Conservation (phyloP, 176 grass and related monocot genomes). For the Oropetium thomaeum region DNA sequence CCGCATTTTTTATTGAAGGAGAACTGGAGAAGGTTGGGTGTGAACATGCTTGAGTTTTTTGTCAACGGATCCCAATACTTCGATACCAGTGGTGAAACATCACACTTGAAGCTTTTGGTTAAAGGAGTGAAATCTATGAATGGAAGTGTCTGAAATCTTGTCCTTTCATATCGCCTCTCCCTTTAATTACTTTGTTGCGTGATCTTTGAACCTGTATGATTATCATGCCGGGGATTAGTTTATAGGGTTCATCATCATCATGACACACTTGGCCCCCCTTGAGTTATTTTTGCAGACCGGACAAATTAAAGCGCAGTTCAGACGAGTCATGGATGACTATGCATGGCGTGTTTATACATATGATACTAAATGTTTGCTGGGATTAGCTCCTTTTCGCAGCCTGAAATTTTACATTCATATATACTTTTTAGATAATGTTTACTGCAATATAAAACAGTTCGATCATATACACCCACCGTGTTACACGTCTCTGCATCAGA, state of each 20-base stretch:
- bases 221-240: conserved; percentile 5
- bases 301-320: conserved; percentile 27
- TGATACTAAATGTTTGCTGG: too few species aligned
- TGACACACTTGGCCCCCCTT: not conserved
- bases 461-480: too few species aligned
- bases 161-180: not conserved
- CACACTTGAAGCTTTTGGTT: conserved; percentile 25
- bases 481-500: too few species aligned
- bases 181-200: conserved; percentile 5
- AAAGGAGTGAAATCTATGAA: conserved; percentile 33
- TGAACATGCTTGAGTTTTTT: conserved; percentile 30
- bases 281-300: conserved; percentile 6
- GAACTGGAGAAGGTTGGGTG: too few species aligned
- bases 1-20: not conserved
- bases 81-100: conserved; percentile 27
- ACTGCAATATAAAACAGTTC: too few species aligned
- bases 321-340: not conserved
- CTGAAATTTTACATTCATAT: too few species aligned
- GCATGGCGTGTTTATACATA: not conserved
- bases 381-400: too few species aligned
- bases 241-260: not conserved
- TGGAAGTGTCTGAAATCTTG: conserved; percentile 34
- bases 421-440: too few species aligned
- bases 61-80: conserved; percentile 42
- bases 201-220: conserved; percentile 41